Percentiles rank a stretch among this genome's conserved stretches.
phyloP scores from a whole-genome alignment of 331 rosid genomes.

The Rhamnella rubrinervis region DNA sequence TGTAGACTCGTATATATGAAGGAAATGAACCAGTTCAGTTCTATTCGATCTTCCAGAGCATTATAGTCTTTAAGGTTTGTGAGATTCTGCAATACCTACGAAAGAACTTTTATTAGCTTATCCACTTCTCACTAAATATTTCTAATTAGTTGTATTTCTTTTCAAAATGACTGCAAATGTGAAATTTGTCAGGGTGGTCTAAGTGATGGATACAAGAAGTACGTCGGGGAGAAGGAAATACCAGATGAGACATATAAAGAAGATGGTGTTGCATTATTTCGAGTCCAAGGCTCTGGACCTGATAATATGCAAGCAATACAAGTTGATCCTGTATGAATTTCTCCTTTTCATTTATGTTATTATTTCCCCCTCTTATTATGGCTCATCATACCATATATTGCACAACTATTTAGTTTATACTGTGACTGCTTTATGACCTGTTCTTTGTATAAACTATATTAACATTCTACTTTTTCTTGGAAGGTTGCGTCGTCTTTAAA shows the following conservation, averaged over 20 bases:
- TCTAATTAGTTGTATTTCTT: constrained; percentile 9
- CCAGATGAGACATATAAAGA: constrained; percentile 82
- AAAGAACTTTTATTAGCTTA: constrained; percentile 11
- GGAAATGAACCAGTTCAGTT: constrained; percentile 88
- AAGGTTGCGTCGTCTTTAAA: constrained; percentile 96
- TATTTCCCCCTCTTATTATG: background rate
- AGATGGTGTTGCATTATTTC: constrained; percentile 84
- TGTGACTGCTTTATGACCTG: background rate
- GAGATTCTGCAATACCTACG: constrained; percentile 17
- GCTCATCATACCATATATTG: background rate
- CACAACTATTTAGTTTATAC: background rate
- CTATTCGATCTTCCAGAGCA: constrained; percentile 78
- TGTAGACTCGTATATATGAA: constrained; percentile 82
- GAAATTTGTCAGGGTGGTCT: constrained; percentile 77
- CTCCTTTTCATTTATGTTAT: constrained; percentile 5
- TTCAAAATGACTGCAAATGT: constrained; percentile 22
- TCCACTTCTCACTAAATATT: background rate
- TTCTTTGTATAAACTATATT: constrained; percentile 12
- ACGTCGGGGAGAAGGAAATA: constrained; percentile 58
- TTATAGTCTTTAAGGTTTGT: constrained; percentile 81
- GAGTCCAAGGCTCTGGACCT: constrained; percentile 95
- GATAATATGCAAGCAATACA: constrained; percentile 99
- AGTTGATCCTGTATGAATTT: constrained; percentile 67
- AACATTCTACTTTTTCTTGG: constrained; percentile 6
- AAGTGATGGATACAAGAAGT: constrained; percentile 77